These are phyloP conservation scores for Plectosphaerella cucumerina DNA, from an alignment of 2,329 filamentous ascomycete genomes.

Conservation along the genomic window DNA sequence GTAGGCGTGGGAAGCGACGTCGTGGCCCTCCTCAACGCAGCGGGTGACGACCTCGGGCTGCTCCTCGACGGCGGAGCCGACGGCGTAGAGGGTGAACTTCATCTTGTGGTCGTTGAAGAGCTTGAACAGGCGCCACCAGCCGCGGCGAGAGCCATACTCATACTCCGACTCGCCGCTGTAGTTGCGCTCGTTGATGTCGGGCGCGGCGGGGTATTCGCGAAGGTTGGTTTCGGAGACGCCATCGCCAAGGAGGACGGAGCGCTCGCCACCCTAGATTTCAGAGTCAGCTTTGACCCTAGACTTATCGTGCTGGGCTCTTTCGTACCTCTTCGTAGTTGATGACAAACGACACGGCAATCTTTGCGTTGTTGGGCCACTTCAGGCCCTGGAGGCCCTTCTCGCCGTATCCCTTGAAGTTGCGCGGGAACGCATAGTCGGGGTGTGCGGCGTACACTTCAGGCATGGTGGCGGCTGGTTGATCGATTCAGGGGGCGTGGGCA, in stretches of 20 bases:
- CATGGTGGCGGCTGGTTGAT: slow-evolving; percentile 12
- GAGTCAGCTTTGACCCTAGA: neutral
- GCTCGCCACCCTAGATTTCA: slow-evolving; percentile 24
- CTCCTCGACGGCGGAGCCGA: slow-evolving; percentile 42
- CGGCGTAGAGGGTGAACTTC: slow-evolving; percentile 47
- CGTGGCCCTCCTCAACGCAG: slow-evolving; percentile 44
- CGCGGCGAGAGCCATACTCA: slow-evolving; percentile 44
- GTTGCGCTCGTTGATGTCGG: slow-evolving; percentile 36
- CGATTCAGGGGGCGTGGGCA: neutral
- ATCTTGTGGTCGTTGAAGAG: slow-evolving; percentile 43
- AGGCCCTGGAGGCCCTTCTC: slow-evolving; percentile 27
- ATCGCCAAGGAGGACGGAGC: slow-evolving; percentile 31
- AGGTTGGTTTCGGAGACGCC: slow-evolving; percentile 30
- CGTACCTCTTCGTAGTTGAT: slow-evolving; percentile 40
- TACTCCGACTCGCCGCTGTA: slow-evolving; percentile 45
- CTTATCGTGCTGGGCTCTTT: neutral
- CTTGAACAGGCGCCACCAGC: slow-evolving; percentile 45
- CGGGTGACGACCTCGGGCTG: slow-evolving; percentile 41
- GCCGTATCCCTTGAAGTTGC: slow-evolving; percentile 34
- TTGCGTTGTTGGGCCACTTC: slow-evolving; percentile 35
- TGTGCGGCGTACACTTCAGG: slow-evolving; percentile 21
- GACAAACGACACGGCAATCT: slow-evolving; percentile 40
- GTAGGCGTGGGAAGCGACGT: slow-evolving; percentile 44
- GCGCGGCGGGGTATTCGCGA: slow-evolving; percentile 31
- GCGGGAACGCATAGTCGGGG: slow-evolving; percentile 22